phyloP scores from a whole-genome alignment of 495 filamentous ascomycete species.

The Daldinia decipiens region DNA sequence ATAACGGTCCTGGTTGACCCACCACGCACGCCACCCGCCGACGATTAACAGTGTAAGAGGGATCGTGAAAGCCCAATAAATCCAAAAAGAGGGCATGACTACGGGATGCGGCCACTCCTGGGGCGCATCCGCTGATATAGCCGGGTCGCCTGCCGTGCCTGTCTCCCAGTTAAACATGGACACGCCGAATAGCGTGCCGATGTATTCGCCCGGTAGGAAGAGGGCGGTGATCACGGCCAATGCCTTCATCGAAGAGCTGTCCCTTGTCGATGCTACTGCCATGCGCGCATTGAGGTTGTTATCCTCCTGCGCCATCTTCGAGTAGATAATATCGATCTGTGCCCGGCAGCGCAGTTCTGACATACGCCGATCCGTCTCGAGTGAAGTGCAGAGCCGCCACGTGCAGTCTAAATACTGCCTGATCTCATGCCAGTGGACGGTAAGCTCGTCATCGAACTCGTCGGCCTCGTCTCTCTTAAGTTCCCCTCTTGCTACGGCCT shows the following conservation, averaged over 20 bases:
- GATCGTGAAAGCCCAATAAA: slow-evolving; percentile 50
- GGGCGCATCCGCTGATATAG: slow-evolving; percentile 30
- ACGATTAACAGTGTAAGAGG: slow-evolving; percentile 49
- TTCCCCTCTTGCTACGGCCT: slow-evolving; percentile 27
- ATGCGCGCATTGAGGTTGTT: slow-evolving; percentile 51
- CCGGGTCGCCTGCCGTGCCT: slow-evolving; percentile 44
- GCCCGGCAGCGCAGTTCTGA: slow-evolving; percentile 49
- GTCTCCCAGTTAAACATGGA: slow-evolving; percentile 49
- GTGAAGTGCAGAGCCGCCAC: slow-evolving; percentile 50
- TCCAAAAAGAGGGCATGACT: slow-evolving; percentile 50
- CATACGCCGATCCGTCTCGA: slow-evolving; percentile 50
- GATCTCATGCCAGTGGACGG: slow-evolving; percentile 50
- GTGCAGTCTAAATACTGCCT: slow-evolving; percentile 50
- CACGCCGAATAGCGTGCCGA: slow-evolving; percentile 50
- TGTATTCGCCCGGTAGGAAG: slow-evolving; percentile 51
- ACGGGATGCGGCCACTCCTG: slow-evolving; percentile 37
- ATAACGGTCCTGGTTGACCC: slow-evolving; percentile 50
- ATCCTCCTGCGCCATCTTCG: slow-evolving; percentile 52
- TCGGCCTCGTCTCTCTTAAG: slow-evolving; percentile 31
- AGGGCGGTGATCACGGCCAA: slow-evolving; percentile 50
- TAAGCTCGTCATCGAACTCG: slow-evolving; percentile 38
- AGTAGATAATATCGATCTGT: slow-evolving; percentile 52
- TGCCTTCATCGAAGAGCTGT: slow-evolving; percentile 52
- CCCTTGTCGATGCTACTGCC: slow-evolving; percentile 51
- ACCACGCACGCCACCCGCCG: slow-evolving; percentile 48